Conservation (phyloP, 2,329 filamentous ascomycete genomes). For the Byssothecium circinans region DNA sequence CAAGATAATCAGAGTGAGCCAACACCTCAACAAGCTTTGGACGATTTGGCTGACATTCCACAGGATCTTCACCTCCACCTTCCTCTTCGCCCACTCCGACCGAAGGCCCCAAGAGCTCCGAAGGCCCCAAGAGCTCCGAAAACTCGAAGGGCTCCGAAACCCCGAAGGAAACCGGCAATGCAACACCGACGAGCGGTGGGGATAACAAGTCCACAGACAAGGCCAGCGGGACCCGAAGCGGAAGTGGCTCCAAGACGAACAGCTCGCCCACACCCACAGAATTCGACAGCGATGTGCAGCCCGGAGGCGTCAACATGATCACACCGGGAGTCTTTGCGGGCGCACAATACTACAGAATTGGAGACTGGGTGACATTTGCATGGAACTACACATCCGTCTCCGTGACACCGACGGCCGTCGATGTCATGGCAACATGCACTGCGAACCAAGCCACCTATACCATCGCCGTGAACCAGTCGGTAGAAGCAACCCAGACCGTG, state of each 20-base stretch:
- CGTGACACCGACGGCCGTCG: slow-evolving; percentile 60
- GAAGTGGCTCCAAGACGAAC: slow-evolving; percentile 19
- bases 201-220: slow-evolving; percentile 12
- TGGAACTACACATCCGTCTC: slow-evolving; percentile 71
- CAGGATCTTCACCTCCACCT: neutral
- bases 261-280: slow-evolving; percentile 30
- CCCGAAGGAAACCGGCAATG: slow-evolving; percentile 15
- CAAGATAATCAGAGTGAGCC: slow-evolving; percentile 31
- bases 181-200: slow-evolving; percentile 14
- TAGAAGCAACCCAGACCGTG: slow-evolving; percentile 54
- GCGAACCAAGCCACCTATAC: slow-evolving; percentile 63
- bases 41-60: slow-evolving; percentile 10
- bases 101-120: neutral
- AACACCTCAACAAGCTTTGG: slow-evolving; percentile 9
- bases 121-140: neutral
- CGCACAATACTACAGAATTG: slow-evolving; percentile 65
- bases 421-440: slow-evolving; percentile 64
- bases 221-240: slow-evolving; percentile 14
- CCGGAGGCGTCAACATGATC: slow-evolving; percentile 64
- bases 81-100: neutral
- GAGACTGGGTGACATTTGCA: slow-evolving; percentile 62
- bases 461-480: slow-evolving; percentile 60
- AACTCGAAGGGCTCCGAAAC: neutral
- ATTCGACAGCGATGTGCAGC: slow-evolving; percentile 57
- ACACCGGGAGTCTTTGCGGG: slow-evolving; percentile 56